Conservation (phyloP, 179 eudicot species). For the Vitellaria paradoxa region DNA sequence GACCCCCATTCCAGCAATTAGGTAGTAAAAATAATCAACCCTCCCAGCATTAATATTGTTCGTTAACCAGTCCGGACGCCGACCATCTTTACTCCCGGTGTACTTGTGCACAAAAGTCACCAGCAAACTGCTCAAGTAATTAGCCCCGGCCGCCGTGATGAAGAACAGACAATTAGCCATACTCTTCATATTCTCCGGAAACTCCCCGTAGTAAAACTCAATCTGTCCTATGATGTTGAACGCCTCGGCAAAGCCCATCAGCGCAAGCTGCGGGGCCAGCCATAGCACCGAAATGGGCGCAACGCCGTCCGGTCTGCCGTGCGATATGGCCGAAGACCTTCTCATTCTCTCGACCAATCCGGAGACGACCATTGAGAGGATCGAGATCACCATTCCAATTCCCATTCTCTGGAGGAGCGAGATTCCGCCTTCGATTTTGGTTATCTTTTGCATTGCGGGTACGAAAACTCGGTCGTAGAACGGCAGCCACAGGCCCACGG, state of each 20-base stretch:
- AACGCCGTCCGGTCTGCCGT: not conserved
- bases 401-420: conserved; percentile 23
- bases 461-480: conserved; percentile 19
- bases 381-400: conserved; percentile 7
- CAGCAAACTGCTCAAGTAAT: conserved; percentile 17
- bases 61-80: conserved; percentile 17
- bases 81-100: conserved; percentile 4
- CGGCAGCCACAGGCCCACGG: conserved; percentile 18
- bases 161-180: conserved; percentile 15
- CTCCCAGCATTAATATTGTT: conserved; percentile 14
- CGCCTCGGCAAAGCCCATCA: conserved; percentile 24
- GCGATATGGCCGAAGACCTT: not conserved
- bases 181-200: conserved; percentile 23
- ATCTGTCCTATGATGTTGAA: conserved; percentile 25
- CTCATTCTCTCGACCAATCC: conserved; percentile 18
- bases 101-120: conserved; percentile 6
- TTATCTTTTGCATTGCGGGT: conserved; percentile 11
- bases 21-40: conserved; percentile 20
- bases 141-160: conserved; percentile 12
- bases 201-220: conserved; percentile 26
- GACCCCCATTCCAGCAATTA: conserved; percentile 17
- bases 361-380: conserved; percentile 14
- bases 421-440: conserved; percentile 17
- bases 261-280: conserved; percentile 18
- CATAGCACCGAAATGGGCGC: conserved; percentile 20